A percentile compares a stretch with the other conserved stretches of the same genome.
Conservation (phyloP, 768 basidiomycete species). For the Tephrocybe sp. region DNA sequence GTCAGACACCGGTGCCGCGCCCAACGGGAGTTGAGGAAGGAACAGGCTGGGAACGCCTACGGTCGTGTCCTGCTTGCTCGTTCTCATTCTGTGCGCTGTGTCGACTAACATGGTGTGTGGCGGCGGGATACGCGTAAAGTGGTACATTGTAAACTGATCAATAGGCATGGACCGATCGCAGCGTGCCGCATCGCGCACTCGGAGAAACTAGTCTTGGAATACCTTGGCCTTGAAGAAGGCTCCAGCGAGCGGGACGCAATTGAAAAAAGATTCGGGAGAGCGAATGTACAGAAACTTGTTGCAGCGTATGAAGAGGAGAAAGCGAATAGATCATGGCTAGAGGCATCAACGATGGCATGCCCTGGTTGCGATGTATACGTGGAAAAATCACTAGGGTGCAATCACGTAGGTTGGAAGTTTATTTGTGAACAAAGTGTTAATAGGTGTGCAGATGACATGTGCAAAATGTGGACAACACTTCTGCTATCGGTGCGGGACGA, state of each 20-base stretch:
- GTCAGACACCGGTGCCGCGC: constrained; percentile 75
- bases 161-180: constrained; percentile 80
- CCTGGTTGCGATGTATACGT: constrained; percentile 73
- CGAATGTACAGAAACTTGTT: constrained; percentile 59
- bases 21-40: constrained; percentile 50
- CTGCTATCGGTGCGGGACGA: constrained; percentile 74
- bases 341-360: constrained; percentile 63
- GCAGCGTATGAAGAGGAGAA: constrained; percentile 67
- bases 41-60: constrained; percentile 67
- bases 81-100: constrained; percentile 87
- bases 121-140: background rate
- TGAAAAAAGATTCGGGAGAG: constrained; percentile 64
- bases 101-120: constrained; percentile 67
- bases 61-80: constrained; percentile 66
- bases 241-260: constrained; percentile 47
- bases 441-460: constrained; percentile 64
- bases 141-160: constrained; percentile 7
- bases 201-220: constrained; percentile 64
- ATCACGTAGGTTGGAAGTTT: constrained; percentile 61
- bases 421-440: background rate
- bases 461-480: constrained; percentile 74
- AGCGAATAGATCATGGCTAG: constrained; percentile 72
- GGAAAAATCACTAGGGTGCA: constrained; percentile 79
- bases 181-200: constrained; percentile 67
- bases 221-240: constrained; percentile 53